Evolutionary conservation across 139 green algal genomes (phyloP), one percentile per base, ranked within the genome.

Genomic region (Chlorella sp.): DNA sequence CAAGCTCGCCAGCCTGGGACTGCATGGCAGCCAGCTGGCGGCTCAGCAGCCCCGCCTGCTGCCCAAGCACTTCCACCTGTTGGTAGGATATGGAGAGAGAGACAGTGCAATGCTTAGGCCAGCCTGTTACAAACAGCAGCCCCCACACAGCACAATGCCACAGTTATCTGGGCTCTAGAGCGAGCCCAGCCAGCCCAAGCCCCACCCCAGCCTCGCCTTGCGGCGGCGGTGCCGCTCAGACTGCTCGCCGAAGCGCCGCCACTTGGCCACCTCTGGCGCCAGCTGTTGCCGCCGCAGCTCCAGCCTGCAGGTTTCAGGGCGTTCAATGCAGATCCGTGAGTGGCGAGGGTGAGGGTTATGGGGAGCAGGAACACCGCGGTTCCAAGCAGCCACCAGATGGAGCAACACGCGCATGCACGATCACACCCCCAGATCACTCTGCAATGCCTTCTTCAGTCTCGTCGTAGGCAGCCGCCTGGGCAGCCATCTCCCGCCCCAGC

Each of bases 201-300:
- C 13, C 32, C 67, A 5, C 17, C 30, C 13, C 68, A 60, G 21
- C 13, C 51, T 20, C 21, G 36, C 76, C 25, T 57, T 57, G 76
- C 76, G 76, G 36, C 57, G 36, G n/a, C 36, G 13, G 38, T 73
- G 28, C 25, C 26, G 28, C 57, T 1, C 32, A 6, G 41, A 23
- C 60, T 73, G 21, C 60, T 73, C 76, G 36, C 55, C 17, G 38
- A 73, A 73, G 36, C 57, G 60, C 63, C 78, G 83, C 91, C 92
- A 95, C 63, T 69, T 84, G 9, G 82, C 74, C 23, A 95, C 88
- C 34, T 90, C 62, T 15, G 91, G 92, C 0, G 89, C 92, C 38
- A 95, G 74, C 28, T 56, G 26, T 30, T 86, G 70, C 12, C 91
- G 85, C n/a, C 78, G 44, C 2, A 39, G 21, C 34, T 87, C 71